Evolutionary conservation across 2,329 filamentous ascomycete species (phyloP).

Genomic region (Botrytis porri): DNA sequence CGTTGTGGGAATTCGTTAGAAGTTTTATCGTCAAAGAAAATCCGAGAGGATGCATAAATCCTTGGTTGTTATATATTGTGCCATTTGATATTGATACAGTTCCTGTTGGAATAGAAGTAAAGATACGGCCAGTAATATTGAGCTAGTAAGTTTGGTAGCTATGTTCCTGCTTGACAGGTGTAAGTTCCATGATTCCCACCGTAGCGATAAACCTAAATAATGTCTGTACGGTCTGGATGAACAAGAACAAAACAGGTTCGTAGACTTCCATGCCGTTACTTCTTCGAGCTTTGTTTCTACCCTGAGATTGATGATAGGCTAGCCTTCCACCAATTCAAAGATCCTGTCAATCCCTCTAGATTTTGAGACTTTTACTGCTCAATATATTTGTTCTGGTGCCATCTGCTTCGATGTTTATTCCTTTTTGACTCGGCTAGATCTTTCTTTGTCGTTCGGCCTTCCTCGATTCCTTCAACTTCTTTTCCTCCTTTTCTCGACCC

Average conservation of each 20-base stretch:
- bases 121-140: not conserved
- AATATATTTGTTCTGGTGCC: too few species aligned
- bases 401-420: not conserved
- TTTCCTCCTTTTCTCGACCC: not conserved
- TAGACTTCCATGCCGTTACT: accelerated
- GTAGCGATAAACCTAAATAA: not conserved
- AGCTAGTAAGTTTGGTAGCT: not conserved
- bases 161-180: not conserved
- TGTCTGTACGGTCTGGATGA: not conserved
- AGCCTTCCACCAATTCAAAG: not conserved
- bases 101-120: not conserved
- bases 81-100: not conserved
- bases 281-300: not conserved
- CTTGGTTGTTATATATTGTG: not conserved
- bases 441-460: not conserved
- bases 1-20: not conserved
- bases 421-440: not conserved
- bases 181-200: not conserved
- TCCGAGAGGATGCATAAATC: accelerated
- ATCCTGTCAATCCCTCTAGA: accelerated
- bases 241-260: accelerated
- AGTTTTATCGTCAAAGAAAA: not conserved
- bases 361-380: not conserved
- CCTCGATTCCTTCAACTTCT: not conserved
- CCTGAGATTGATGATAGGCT: not conserved